Evolutionary conservation across 805 yeast species (phyloP).

Genomic region (Aciculoconidium aculeatum): DNA sequence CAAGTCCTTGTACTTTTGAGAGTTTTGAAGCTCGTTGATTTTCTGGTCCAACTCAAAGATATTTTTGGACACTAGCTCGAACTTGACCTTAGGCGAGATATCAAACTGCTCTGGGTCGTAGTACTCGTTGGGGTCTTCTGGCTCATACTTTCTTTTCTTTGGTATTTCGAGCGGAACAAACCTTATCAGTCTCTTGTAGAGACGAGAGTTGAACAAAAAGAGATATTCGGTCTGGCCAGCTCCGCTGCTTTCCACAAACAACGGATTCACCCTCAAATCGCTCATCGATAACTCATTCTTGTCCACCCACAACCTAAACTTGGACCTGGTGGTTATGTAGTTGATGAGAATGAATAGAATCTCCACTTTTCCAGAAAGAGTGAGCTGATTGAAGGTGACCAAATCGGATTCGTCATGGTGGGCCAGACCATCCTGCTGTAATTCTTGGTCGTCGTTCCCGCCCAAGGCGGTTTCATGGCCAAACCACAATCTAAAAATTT

Average conservation of each 20-base stretch:
- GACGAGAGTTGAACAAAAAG: conserved; percentile 42
- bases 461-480: conserved; percentile 29
- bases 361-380: conserved; percentile 43
- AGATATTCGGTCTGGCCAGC: conserved; percentile 16
- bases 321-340: conserved; percentile 37
- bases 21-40: conserved; percentile 19
- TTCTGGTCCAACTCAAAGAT: conserved; percentile 27
- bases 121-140: conserved; percentile 25
- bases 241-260: conserved; percentile 5
- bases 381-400: conserved; percentile 34
- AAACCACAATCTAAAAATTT: conserved; percentile 27
- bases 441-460: conserved; percentile 20
- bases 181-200: conserved; percentile 35
- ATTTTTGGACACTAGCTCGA: conserved; percentile 26
- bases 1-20: conserved; percentile 24
- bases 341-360: conserved; percentile 40
- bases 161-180: conserved; percentile 28
- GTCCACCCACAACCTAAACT: conserved; percentile 45
- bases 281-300: conserved; percentile 23
- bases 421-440: conserved; percentile 11
- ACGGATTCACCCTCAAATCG: conserved; percentile 15
- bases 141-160: conserved; percentile 28
- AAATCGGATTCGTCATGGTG: conserved; percentile 9
- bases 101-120: conserved; percentile 28
- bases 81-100: conserved; percentile 17